A percentile compares a stretch with the other conserved stretches of the same genome.
These are phyloP conservation scores for Hypomyces rosellus DNA, from an alignment of 2,329 filamentous ascomycete genomes.

Conservation along the genomic window DNA sequence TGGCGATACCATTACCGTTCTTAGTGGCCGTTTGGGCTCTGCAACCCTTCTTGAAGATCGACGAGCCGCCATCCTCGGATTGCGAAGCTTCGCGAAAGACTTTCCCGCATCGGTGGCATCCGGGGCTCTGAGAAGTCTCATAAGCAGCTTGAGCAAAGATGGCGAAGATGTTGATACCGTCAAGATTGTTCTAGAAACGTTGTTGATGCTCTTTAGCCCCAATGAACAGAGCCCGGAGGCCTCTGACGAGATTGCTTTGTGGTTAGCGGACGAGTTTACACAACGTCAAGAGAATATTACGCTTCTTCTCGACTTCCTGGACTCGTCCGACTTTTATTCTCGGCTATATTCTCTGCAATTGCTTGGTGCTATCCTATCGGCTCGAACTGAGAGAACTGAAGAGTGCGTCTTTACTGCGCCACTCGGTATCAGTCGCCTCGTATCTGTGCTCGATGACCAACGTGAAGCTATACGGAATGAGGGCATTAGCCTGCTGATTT, in stretches of 20 bases:
- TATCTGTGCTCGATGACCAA: constrained; percentile 74
- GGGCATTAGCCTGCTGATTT: constrained; percentile 77
- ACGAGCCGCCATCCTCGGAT: constrained; percentile 82
- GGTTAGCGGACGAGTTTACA: constrained; percentile 97
- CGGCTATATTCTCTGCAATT: constrained; percentile 87
- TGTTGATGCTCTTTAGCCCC: constrained; percentile 82
- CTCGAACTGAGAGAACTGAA: constrained; percentile 84
- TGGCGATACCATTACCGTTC: constrained; percentile 84
- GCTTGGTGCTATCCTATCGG: constrained; percentile 75
- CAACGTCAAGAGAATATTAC: constrained; percentile 97
- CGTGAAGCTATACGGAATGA: constrained; percentile 86
- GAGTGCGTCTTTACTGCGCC: constrained; percentile 90
- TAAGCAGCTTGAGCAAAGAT: constrained; percentile 79
- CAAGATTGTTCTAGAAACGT: constrained; percentile 88
- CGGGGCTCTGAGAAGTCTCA: constrained; percentile 81
- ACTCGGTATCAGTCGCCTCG: constrained; percentile 79
- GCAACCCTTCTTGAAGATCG: constrained; percentile 92
- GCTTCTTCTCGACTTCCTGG: constrained; percentile 80
- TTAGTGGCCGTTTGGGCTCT: constrained; percentile 80
- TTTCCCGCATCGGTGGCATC: constrained; percentile 95
- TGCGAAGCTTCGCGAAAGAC: constrained; percentile 93
- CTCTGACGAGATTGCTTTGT: constrained; percentile 90
- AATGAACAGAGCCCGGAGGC: constrained; percentile 75
- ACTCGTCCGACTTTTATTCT: constrained; percentile 81
- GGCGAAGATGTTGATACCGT: constrained; percentile 93